Percentiles rank a stretch among this genome's conserved stretches.
phyloP scores from a whole-genome alignment of 1,139 yeast genomes.

The Lodderomyces jiufengensis region DNA sequence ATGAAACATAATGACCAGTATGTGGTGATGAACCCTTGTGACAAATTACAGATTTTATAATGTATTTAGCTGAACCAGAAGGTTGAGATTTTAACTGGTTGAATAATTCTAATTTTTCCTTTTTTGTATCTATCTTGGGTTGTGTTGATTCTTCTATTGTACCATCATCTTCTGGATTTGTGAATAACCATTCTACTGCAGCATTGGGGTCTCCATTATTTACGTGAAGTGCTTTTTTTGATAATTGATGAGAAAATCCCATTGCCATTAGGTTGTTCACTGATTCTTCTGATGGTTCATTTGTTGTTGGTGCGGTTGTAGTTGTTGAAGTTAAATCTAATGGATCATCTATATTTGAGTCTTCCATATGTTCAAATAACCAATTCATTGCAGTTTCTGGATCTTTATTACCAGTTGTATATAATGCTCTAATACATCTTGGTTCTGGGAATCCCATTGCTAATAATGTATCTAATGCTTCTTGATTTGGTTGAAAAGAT shows the following conservation, averaged over 20 bases:
- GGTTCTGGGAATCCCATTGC: conserved; percentile 87
- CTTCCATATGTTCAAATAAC: conserved; percentile 88
- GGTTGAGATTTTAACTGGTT: conserved; percentile 13
- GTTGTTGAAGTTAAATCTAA: conserved; percentile 24
- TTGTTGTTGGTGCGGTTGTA: conserved; percentile 12
- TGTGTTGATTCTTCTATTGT: conserved; percentile 17
- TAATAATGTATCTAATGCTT: conserved; percentile 50
- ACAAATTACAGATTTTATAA: conserved; percentile 71
- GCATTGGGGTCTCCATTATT: conserved; percentile 61
- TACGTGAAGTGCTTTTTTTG: conserved; percentile 64
- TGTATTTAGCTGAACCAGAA: conserved; percentile 33
- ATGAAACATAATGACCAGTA: conserved; percentile 94
- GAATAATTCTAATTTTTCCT: conserved; percentile 20
- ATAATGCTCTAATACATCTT: conserved; percentile 65
- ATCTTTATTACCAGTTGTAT: conserved; percentile 61
- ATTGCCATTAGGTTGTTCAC: conserved; percentile 56
- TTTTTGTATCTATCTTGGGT: conserved; percentile 19
- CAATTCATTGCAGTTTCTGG: conserved; percentile 88
- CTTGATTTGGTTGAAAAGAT: conserved; percentile 52
- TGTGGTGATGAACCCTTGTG: conserved; percentile 95
- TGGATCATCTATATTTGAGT: conserved; percentile 69
- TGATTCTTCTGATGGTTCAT: conserved; percentile 34
- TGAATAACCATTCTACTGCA: conserved; percentile 88
- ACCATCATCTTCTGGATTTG: conserved; percentile 63
- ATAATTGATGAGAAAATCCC: conserved; percentile 70